Conservation (phyloP, 1,284 basidiomycete genomes). For the Ustilago esculenta region DNA sequence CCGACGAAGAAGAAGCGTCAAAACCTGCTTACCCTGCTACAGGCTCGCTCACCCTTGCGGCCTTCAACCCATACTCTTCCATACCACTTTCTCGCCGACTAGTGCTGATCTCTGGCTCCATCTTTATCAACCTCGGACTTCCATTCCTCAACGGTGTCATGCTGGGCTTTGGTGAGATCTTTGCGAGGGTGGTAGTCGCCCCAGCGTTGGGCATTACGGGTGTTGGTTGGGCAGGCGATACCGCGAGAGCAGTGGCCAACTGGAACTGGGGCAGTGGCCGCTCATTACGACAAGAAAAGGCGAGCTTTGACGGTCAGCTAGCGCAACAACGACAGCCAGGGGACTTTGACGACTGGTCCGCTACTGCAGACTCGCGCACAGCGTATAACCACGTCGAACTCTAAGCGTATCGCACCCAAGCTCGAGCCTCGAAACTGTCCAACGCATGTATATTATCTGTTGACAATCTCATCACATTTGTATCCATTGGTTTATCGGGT, state of each 20-base stretch:
- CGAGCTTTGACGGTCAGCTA: background rate
- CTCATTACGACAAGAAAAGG: slow-evolving; percentile 1
- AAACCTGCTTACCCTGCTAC: slow-evolving; percentile 44
- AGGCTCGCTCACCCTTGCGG: slow-evolving; percentile 58
- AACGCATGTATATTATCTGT: no score
- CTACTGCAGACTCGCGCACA: slow-evolving; percentile 3
- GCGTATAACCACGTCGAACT: slow-evolving; percentile 15
- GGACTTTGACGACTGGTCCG: slow-evolving; percentile 41
- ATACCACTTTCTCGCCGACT: slow-evolving; percentile 45
- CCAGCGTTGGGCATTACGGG: slow-evolving; percentile 56
- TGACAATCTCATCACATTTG: no score
- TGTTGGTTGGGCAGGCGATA: slow-evolving; percentile 36
- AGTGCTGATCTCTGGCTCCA: slow-evolving; percentile 74
- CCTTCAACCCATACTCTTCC: slow-evolving; percentile 48
- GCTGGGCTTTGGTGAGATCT: slow-evolving; percentile 97
- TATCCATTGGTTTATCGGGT: background rate
- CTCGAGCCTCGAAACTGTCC: no score
- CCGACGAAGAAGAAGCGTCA: slow-evolving; percentile 1
- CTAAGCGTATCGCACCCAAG: no score
- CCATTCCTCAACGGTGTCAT: slow-evolving; percentile 98
- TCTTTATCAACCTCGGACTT: slow-evolving; percentile 89
- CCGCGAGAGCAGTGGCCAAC: slow-evolving; percentile 31
- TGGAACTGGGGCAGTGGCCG: slow-evolving; percentile 26
- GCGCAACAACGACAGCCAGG: slow-evolving; percentile 15
- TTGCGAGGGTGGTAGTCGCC: slow-evolving; percentile 85